Evolutionary conservation across 2,329 filamentous ascomycete species (phyloP).

Genomic region (Monilinia fructigena): DNA sequence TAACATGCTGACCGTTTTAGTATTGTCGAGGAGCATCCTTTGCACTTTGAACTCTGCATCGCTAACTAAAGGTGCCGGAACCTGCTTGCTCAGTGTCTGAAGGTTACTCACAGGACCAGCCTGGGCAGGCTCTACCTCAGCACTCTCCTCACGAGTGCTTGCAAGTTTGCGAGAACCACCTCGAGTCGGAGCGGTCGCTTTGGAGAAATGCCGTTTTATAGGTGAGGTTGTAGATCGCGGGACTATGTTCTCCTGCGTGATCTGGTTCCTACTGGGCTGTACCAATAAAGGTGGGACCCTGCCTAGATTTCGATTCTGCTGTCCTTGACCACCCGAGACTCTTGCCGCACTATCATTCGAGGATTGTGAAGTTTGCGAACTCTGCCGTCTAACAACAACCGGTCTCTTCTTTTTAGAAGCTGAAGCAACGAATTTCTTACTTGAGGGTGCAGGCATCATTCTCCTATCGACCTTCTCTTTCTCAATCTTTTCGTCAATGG

Average conservation of each 20-base stretch:
- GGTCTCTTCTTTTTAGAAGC: slow-evolving; percentile 47
- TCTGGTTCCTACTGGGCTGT: slow-evolving; percentile 9
- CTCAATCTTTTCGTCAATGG: slow-evolving; percentile 28
- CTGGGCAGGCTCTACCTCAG: neutral
- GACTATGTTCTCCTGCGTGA: slow-evolving; percentile 7
- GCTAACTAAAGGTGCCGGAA: neutral
- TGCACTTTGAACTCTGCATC: slow-evolving; percentile 20
- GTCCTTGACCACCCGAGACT: slow-evolving; percentile 9
- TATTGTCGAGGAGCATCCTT: slow-evolving; percentile 19
- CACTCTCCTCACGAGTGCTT: slow-evolving; percentile 19
- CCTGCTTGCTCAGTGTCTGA: neutral
- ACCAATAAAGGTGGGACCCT: slow-evolving; percentile 11
- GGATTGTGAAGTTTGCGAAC: slow-evolving; percentile 50
- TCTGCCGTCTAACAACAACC: slow-evolving; percentile 47
- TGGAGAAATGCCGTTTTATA: slow-evolving; percentile 12
- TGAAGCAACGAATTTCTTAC: slow-evolving; percentile 48
- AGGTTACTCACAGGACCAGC: slow-evolving; percentile 5
- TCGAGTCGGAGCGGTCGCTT: neutral
- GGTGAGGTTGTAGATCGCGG: slow-evolving; percentile 18
- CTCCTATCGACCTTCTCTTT: slow-evolving; percentile 27
- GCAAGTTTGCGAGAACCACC: slow-evolving; percentile 18
- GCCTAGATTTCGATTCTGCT: slow-evolving; percentile 3
- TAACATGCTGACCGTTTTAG: slow-evolving; percentile 9
- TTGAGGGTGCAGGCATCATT: slow-evolving; percentile 4
- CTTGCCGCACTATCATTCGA: slow-evolving; percentile 31